Evolutionary conservation across 192 early-diverging fungal genomes (phyloP), one percentile per base, ranked within the genome.

Genomic region (Rhizophagus prolifer): DNA sequence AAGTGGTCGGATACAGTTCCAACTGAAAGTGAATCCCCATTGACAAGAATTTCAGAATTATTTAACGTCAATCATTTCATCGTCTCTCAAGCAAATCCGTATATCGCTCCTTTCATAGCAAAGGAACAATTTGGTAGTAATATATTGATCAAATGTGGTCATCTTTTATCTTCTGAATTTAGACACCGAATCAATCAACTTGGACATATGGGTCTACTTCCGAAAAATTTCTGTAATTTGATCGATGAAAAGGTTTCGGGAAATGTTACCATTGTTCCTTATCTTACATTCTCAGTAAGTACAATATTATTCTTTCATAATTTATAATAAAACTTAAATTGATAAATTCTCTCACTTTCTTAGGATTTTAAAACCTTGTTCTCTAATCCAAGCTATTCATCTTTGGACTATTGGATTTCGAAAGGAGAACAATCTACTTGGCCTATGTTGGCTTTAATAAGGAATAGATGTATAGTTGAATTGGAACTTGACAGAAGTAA

Each of bases 31-130:
- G 90, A 93, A 64, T 85, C 91, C 7, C 90, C 91, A 1, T 78
- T 92, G 36, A 74, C 80, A n/a, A 82, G 91, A 60, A 81, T 95
- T 26, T 86, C 92, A 0, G 92, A 94, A 77, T 82, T 93, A 14
- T 94, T 95, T 72, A 94, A 95, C 72, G 92, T 93, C 21, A 95
- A 95, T 78, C 92, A 95, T 70, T 92, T 92, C 76, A 94, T 95
- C 66, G 85, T 94, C 3, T 94, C 92, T 1, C 89, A 94, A 81
- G 92, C 94, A 14, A 90, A 86, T 63, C 87, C 90, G 3, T 87
- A 88, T 75, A 86, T 90, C 54, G 88, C 90, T 21, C 92, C 91
- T 19, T 90, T 95, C 63, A 82, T 91, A 71, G 77, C 86, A n/a
- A 83, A 84, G 54, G 87, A 84, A 2, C 80, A 81, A 41, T 81